Evolutionary conservation across 1,284 basidiomycete genomes (phyloP).

Genomic region (Trametes polyzona): DNA sequence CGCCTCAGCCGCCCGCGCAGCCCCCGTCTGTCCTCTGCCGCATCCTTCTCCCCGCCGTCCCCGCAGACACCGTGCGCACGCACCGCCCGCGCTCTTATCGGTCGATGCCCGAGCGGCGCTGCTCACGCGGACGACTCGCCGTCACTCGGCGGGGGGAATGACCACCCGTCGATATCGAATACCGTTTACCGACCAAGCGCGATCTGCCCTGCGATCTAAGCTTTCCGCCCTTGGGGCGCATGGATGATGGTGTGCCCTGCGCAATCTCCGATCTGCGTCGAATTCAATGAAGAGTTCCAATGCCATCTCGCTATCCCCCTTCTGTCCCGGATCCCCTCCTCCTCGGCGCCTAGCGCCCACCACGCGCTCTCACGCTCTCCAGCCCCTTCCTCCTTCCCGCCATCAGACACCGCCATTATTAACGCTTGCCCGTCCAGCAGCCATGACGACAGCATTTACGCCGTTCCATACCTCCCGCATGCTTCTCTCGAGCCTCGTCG

Average conservation of each 20-base stretch:
- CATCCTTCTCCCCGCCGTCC: neutral
- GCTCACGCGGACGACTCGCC: neutral
- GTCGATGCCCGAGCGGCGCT: neutral
- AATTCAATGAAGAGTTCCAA: too few species aligned
- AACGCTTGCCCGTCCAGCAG: neutral
- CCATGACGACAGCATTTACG: conserved; percentile 9
- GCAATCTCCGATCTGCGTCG: conserved; percentile 18
- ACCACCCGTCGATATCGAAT: neutral
- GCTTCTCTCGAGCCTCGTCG: neutral
- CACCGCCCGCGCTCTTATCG: conserved; percentile 4
- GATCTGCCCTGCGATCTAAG: conserved; percentile 23
- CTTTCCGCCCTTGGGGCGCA: conserved; percentile 2
- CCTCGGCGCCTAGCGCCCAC: too few species aligned
- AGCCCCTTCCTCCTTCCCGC: neutral
- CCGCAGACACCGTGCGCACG: neutral
- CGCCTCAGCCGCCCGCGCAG: neutral
- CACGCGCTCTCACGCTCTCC: conserved; percentile 5
- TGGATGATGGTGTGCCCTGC: conserved; percentile 6
- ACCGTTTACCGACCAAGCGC: neutral
- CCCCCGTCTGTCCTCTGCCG: neutral
- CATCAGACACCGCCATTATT: neutral
- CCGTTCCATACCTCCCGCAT: neutral
- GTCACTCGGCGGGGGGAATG: neutral
- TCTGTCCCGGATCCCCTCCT: conserved; percentile 6
- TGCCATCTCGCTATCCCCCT: conserved; percentile 13